Base-by-base conservation (phyloP, 2,329 filamentous ascomycete genomes). In the Phialocephala subalpina region DNA sequence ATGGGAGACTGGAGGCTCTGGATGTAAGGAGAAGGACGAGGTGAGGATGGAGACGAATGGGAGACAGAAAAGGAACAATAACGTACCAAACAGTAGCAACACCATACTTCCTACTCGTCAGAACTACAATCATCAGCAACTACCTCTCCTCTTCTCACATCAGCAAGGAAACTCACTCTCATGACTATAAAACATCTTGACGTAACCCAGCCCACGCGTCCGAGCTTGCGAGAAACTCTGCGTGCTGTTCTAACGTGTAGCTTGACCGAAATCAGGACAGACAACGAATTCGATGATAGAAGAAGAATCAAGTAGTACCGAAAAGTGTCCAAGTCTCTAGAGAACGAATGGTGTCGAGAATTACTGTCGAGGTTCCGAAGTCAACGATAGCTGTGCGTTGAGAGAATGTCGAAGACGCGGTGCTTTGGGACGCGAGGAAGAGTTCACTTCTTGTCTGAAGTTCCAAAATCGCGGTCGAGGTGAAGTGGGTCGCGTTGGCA, bases 71-170 rank as follows among this genome's bases (percentile, higher is more conserved):
- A 42, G 45, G 14, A 11, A 49, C 11, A 5, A 52, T 25, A 27
- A 75, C 86, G 74, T 83, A 97, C 95, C 96, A 99, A 67, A 99
- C 90, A 1, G 95, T 99, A 16, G 95, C 92, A 64, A 99, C 92
- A 63, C 96, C 96, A 86, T 97, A 92, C 77, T 96, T 91, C 75
- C 89, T 89, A 68, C 87, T 95, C 3, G 90, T 96, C 63, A 99
- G 87, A 66, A 99, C 88, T 90, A 64, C 42, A 12, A n/a, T 75
- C 81, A 94, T 73, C 29, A 75, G 67, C 49, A 52, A 20, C 4
- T n/a, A 2, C 56, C 25, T 12, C 36, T 25, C 9, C n/a, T 18
- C 18, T 8, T n/a, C 12, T 27, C 14, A 8, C 18, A 25, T n/a
- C 2, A 47, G 2, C 14, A 60, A 36, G 16, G 40, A 27, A 20